Conservation (phyloP, 2,329 filamentous ascomycete genomes). For the Myriangium duriaei region DNA sequence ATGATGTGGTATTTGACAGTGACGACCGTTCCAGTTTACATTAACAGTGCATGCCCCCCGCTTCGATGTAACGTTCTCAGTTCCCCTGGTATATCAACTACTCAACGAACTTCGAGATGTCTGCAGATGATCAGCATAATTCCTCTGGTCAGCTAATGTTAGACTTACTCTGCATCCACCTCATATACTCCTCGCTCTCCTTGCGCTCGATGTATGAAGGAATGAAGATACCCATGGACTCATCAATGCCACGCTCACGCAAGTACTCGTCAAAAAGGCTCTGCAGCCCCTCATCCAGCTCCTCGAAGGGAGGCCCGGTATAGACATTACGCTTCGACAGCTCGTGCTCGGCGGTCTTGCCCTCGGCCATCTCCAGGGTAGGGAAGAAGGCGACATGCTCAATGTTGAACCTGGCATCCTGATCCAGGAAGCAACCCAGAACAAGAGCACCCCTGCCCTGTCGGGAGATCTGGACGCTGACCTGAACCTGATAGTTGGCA, state of each 20-base stretch:
- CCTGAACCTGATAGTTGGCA: constrained; percentile 50
- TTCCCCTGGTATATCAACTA: too few relatives aligned
- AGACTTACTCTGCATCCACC: constrained; percentile 63
- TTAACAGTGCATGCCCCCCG: too few relatives aligned
- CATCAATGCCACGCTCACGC: constrained; percentile 85
- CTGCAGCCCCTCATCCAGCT: constrained; percentile 92
- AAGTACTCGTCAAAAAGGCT: constrained; percentile 84
- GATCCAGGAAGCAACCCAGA: constrained; percentile 65
- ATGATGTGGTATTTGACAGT: too few relatives aligned
- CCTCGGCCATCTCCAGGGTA: constrained; percentile 64
- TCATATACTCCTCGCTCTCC: constrained; percentile 94
- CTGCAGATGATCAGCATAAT: constrained; percentile 25
- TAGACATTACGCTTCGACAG: constrained; percentile 70
- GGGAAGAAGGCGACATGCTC: constrained; percentile 85
- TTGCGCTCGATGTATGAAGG: constrained; percentile 96
- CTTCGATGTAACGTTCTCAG: too few relatives aligned
- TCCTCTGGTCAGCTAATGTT: neutral
- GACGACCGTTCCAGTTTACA: too few relatives aligned
- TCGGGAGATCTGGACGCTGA: constrained; percentile 79
- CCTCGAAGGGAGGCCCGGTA: constrained; percentile 82
- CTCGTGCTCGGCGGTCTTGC: constrained; percentile 53
- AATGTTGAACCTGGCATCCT: constrained; percentile 75
- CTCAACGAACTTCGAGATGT: constrained; percentile 75
- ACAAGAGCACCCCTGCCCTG: constrained; percentile 70
- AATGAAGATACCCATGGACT: constrained; percentile 75